A percentile compares a stretch with the other conserved stretches of the same genome.
Conservation (phyloP, 805 yeast genomes). For the Candida anglica region DNA sequence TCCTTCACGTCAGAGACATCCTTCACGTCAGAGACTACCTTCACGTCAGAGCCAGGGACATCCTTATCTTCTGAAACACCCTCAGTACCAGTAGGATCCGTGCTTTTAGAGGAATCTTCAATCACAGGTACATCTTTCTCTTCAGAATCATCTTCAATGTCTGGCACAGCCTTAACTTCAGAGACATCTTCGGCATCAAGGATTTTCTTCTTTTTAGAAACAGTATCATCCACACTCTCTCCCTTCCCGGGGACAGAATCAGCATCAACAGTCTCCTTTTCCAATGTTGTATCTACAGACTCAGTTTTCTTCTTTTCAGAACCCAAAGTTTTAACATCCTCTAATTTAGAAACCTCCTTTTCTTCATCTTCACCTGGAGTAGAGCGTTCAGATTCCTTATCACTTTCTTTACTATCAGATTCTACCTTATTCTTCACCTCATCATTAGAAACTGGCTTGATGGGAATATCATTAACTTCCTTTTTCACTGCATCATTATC, state of each 20-base stretch:
- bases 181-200: background rate
- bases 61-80: too few species aligned
- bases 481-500: background rate
- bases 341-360: slow-evolving; percentile 6
- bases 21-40: too few species aligned
- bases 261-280: slow-evolving; percentile 6
- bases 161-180: background rate
- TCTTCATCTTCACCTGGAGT: slow-evolving; percentile 7
- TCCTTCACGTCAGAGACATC: too few species aligned
- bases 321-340: slow-evolving; percentile 4
- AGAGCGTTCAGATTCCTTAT: slow-evolving; percentile 6
- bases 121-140: background rate
- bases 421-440: background rate
- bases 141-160: slow-evolving; percentile 2
- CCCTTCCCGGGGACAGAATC: too few species aligned
- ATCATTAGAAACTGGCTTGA: background rate
- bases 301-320: slow-evolving; percentile 6
- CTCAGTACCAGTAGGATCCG: too few species aligned
- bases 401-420: background rate
- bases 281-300: slow-evolving; percentile 9
- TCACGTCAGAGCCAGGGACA: too few species aligned
- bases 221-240: slow-evolving; percentile 1
- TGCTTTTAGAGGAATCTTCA: too few species aligned
- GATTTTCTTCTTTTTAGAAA: background rate
- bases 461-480: too few species aligned